Evolutionary conservation across 495 filamentous ascomycete species (phyloP).

Genomic region (Lophiostoma macrostomum): DNA sequence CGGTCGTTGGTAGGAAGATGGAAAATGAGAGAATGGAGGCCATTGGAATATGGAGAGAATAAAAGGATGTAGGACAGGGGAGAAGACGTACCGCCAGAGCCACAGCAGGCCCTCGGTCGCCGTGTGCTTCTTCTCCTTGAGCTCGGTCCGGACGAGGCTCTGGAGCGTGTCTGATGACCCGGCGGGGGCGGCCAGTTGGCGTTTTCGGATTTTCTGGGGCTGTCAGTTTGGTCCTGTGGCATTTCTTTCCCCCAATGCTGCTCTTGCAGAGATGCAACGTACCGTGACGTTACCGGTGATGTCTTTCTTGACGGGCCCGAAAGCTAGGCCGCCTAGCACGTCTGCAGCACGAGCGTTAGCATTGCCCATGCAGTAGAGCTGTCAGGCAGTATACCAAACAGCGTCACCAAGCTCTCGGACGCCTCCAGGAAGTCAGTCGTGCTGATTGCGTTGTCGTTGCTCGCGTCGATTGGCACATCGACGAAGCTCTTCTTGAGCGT

Average conservation of each 20-base stretch:
- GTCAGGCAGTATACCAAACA: slow-evolving; percentile 67
- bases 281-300: slow-evolving; percentile 92
- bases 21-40: too few relatives aligned
- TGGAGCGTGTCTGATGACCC: slow-evolving; percentile 78
- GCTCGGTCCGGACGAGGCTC: slow-evolving; percentile 76
- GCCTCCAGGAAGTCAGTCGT: slow-evolving; percentile 92
- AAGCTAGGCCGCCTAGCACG: slow-evolving; percentile 74
- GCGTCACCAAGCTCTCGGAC: slow-evolving; percentile 73
- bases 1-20: not conserved
- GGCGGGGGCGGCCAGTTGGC: slow-evolving; percentile 70
- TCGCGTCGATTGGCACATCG: slow-evolving; percentile 70
- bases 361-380: not conserved
- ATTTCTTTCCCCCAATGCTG: too few relatives aligned
- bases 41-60: too few relatives aligned
- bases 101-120: slow-evolving; percentile 88
- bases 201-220: slow-evolving; percentile 87
- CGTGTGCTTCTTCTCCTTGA: slow-evolving; percentile 78
- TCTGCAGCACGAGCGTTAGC: slow-evolving; percentile 50
- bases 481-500: slow-evolving; percentile 77
- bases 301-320: slow-evolving; percentile 84
- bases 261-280: slow-evolving; percentile 14
- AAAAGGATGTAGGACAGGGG: slow-evolving; percentile 16
- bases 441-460: slow-evolving; percentile 58
- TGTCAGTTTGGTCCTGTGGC: too few relatives aligned
- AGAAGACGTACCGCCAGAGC: slow-evolving; percentile 68